Evolutionary conservation across 768 basidiomycete species (phyloP).

Genomic region (Lactarius trivialis): DNA sequence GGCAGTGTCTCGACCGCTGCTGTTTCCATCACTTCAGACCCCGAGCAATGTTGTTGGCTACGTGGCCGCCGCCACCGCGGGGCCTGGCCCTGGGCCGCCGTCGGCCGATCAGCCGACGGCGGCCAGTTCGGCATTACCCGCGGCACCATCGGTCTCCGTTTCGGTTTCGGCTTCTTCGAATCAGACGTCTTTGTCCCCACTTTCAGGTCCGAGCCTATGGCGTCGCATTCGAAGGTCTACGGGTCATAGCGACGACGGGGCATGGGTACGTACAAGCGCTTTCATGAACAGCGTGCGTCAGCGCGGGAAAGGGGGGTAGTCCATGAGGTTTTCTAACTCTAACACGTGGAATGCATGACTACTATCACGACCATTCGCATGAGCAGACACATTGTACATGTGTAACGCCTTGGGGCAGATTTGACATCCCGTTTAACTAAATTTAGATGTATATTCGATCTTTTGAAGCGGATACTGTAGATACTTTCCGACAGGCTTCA

Average conservation of each 20-base stretch:
- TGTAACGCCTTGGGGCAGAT: neutral
- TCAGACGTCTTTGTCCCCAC: neutral
- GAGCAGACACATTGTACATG: neutral
- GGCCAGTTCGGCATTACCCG: neutral
- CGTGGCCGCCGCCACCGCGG: neutral
- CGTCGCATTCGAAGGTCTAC: conserved; percentile 13
- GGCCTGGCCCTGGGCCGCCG: neutral
- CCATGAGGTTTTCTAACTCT: neutral
- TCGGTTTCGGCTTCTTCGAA: neutral
- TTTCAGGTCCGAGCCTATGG: conserved; percentile 9
- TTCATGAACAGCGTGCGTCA: conserved; percentile 6
- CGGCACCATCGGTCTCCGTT: neutral
- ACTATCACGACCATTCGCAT: neutral
- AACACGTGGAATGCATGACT: neutral
- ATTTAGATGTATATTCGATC: neutral
- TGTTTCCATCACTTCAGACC: neutral
- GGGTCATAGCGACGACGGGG: neutral
- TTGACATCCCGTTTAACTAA: neutral
- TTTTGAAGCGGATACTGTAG: neutral
- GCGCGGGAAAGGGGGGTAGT: neutral
- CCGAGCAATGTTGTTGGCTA: neutral
- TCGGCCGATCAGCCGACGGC: neutral
- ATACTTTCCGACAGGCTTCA: neutral
- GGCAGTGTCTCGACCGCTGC: neutral
- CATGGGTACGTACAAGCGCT: conserved; percentile 8